A percentile compares a stretch with the other conserved stretches of the same genome.
These are phyloP conservation scores for Insectozyma bohioensis DNA, from an alignment of 1,139 yeast genomes.

Conservation along the genomic window DNA sequence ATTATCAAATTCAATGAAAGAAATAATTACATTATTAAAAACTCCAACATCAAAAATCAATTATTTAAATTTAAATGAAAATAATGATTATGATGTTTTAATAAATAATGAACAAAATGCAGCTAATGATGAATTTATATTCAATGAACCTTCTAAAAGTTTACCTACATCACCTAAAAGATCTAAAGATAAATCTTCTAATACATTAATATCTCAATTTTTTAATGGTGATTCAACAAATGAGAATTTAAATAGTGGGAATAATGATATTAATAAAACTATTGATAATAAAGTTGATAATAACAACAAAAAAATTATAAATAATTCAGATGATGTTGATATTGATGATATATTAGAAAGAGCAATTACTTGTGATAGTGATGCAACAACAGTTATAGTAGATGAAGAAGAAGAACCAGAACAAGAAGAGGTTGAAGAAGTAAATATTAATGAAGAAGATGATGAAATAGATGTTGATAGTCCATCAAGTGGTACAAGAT, in stretches of 20 bases:
- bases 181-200: conserved; percentile 5
- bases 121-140: conserved; percentile 8
- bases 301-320: not conserved
- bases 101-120: conserved; percentile 14
- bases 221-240: conserved; percentile 8
- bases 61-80: conserved; percentile 23
- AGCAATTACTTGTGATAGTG: conserved; percentile 21
- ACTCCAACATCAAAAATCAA: conserved; percentile 29
- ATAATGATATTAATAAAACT: not conserved
- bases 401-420: conserved; percentile 19
- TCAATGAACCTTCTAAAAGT: conserved; percentile 5
- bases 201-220: conserved; percentile 12
- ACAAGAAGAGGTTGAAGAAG: conserved; percentile 1
- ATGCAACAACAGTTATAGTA: conserved; percentile 25
- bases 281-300: not conserved
- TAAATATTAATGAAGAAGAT: not conserved
- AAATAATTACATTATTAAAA: conserved; percentile 39
- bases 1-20: conserved; percentile 42
- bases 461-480: conserved; percentile 6
- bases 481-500: conserved; percentile 2
- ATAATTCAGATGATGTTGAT: conserved; percentile 5
- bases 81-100: conserved; percentile 20
- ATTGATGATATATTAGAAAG: conserved; percentile 11
- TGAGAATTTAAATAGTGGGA: conserved; percentile 2
- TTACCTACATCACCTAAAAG: conserved; percentile 1